Percentiles rank a stretch among this genome's conserved stretches.
Conservation (phyloP, 2,329 filamentous ascomycete species). For the Blastomyces gilchristii region DNA sequence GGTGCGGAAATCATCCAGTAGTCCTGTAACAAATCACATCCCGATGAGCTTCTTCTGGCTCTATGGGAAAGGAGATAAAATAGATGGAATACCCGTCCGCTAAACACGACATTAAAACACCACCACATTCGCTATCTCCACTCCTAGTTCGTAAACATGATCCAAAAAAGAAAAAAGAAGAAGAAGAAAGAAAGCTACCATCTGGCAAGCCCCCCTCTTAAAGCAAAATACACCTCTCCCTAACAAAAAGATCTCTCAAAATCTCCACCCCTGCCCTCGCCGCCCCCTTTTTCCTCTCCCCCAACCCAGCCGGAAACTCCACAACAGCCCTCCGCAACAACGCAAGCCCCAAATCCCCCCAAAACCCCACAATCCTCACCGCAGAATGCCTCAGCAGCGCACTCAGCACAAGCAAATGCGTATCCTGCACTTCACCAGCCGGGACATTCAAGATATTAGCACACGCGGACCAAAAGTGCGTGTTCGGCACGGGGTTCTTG, state of each 20-base stretch:
- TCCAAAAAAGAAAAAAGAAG: background rate
- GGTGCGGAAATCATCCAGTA: background rate
- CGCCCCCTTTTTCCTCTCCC: slow-evolving; percentile 28
- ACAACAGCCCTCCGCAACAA: slow-evolving; percentile 60
- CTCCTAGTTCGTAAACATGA: background rate
- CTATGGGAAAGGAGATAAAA: background rate
- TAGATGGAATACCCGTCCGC: background rate
- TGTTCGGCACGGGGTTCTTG: slow-evolving; percentile 64
- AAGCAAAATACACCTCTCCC: slow-evolving; percentile 31
- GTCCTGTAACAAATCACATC: background rate
- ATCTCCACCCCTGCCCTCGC: slow-evolving; percentile 31
- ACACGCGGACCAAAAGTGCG: slow-evolving; percentile 72
- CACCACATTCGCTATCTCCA: background rate
- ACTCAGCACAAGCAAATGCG: slow-evolving; percentile 60
- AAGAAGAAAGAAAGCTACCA: too few species aligned
- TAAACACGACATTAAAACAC: background rate
- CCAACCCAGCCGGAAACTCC: slow-evolving; percentile 51
- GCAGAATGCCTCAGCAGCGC: slow-evolving; percentile 64
- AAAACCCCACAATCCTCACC: slow-evolving; percentile 67
- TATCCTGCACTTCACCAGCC: slow-evolving; percentile 55
- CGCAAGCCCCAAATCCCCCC: slow-evolving; percentile 64
- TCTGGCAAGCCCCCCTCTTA: slow-evolving; percentile 13
- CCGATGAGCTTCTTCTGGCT: background rate
- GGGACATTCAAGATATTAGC: slow-evolving; percentile 69
- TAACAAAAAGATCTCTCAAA: slow-evolving; percentile 28